Conservation (phyloP, 345 rosid species). For the Nasturtium officinale region DNA sequence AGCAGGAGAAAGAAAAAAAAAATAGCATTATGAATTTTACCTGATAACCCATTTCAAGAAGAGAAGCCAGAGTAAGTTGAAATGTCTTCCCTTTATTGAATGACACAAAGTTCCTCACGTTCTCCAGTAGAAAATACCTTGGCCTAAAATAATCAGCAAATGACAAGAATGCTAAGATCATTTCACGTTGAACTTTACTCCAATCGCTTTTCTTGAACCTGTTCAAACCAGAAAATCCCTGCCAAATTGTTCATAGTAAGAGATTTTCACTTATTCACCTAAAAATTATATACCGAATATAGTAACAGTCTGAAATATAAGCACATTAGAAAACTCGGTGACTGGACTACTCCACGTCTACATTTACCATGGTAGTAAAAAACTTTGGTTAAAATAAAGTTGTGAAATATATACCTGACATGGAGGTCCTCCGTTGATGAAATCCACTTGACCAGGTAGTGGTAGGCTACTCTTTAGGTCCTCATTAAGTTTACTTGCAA, state of each 20-base stretch:
- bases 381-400: too few relatives aligned
- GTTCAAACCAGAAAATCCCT: slow-evolving; percentile 96
- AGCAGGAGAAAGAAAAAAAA: not conserved
- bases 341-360: too few relatives aligned
- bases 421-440: slow-evolving; percentile 96
- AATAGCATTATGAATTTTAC: slow-evolving; percentile 30
- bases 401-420: slow-evolving; percentile 80
- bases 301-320: not conserved
- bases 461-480: slow-evolving; percentile 46
- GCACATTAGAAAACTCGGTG: too few relatives aligned
- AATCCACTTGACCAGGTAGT: slow-evolving; percentile 76
- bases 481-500: slow-evolving; percentile 48
- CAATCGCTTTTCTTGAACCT: slow-evolving; percentile 70
- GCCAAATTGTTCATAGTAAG: slow-evolving; percentile 33
- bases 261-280: slow-evolving; percentile 4
- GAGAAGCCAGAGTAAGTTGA: slow-evolving; percentile 70
- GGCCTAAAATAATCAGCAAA: slow-evolving; percentile 93
- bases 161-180: slow-evolving; percentile 57
- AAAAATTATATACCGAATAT: not conserved
- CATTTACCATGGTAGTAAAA: too few relatives aligned
- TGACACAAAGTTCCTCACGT: slow-evolving; percentile 81
- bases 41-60: slow-evolving; percentile 65
- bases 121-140: slow-evolving; percentile 85
- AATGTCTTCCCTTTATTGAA: slow-evolving; percentile 86
- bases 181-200: slow-evolving; percentile 81